Conservation (phyloP, 352 stramenopile species). For the Globisporangium yorkense region DNA sequence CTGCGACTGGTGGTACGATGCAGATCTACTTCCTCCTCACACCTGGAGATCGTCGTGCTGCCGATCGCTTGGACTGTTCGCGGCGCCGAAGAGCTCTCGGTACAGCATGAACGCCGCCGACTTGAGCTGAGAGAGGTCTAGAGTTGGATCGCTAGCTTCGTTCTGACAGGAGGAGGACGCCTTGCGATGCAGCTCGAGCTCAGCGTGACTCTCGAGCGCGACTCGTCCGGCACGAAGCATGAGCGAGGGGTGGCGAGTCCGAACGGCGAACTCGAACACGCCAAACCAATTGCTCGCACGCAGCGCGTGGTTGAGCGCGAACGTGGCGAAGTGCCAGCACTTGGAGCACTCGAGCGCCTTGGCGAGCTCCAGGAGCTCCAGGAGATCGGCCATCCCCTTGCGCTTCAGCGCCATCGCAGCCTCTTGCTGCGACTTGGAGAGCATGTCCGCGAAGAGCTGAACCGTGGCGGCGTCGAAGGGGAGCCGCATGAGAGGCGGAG, state of each 20-base stretch:
- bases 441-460: slow-evolving; percentile 1
- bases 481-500: background rate
- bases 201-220: slow-evolving; percentile 4
- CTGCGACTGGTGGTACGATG: background rate
- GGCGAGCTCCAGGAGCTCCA: slow-evolving; percentile 7
- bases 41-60: no score
- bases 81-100: slow-evolving; percentile 7
- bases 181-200: background rate
- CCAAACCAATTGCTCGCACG: slow-evolving; percentile 1
- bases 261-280: slow-evolving; percentile 4
- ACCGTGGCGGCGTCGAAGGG: background rate
- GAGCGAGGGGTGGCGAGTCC: slow-evolving; percentile 7
- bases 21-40: background rate
- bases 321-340: slow-evolving; percentile 15
- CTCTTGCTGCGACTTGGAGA: slow-evolving; percentile 10
- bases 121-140: slow-evolving; percentile 4
- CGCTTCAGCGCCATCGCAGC: slow-evolving; percentile 2
- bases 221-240: slow-evolving; percentile 6
- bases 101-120: slow-evolving; percentile 2
- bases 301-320: slow-evolving; percentile 5
- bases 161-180: background rate
- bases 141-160: background rate
- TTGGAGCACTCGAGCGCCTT: slow-evolving; percentile 8
- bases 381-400: background rate
- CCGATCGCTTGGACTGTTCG: no score